These are phyloP conservation scores for Beta macrorhiza DNA, from an alignment of 179 eudicot genomes.

Conservation along the genomic window DNA sequence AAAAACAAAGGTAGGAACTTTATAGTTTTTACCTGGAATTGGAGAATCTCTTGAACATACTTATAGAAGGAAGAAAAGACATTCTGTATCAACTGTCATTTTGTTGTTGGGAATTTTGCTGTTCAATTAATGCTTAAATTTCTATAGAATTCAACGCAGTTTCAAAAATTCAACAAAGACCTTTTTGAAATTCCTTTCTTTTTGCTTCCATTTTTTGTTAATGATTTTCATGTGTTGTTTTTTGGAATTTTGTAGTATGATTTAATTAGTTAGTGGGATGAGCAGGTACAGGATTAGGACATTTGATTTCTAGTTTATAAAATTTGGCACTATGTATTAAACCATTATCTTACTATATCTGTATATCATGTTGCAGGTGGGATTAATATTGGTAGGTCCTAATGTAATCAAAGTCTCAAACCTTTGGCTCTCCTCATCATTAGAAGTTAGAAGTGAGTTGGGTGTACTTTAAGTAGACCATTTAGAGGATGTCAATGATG, in stretches of 20 bases:
- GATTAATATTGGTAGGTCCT: neutral
- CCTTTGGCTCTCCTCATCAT: neutral
- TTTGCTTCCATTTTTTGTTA: neutral
- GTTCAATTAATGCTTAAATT: neutral
- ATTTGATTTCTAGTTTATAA: neutral
- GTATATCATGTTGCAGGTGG: slow-evolving; percentile 3
- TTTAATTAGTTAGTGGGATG: neutral
- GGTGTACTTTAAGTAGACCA: neutral
- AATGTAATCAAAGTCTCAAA: neutral
- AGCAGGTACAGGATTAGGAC: slow-evolving; percentile 1
- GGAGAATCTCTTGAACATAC: neutral
- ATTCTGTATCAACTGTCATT: neutral
- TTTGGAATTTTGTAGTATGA: neutral
- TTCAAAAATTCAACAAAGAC: slow-evolving; percentile 5
- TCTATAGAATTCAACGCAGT: slow-evolving; percentile 11
- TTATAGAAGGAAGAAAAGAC: neutral
- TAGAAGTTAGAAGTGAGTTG: neutral
- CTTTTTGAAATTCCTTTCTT: neutral
- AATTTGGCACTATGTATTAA: neutral
- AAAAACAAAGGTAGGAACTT: neutral
- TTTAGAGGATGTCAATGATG: neutral
- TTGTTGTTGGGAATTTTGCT: neutral
- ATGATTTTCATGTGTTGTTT: slow-evolving; percentile 12
- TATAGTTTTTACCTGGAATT: slow-evolving; percentile 20
- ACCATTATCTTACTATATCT: neutral